Base-by-base conservation (phyloP, 164 flowering plant genomes). In the Berberis thunbergii region DNA sequence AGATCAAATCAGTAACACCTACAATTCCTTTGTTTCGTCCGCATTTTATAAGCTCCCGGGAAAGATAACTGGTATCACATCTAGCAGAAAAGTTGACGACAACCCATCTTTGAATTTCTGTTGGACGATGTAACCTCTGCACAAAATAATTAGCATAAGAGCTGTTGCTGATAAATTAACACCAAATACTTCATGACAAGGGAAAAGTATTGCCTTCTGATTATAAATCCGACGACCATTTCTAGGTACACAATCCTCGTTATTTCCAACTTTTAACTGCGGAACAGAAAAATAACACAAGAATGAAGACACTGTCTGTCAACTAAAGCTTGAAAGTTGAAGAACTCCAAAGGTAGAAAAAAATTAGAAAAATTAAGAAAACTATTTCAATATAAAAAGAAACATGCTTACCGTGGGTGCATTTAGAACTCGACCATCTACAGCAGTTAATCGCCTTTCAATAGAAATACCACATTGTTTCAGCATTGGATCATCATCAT, bases 161-260 rank as follows among this genome's bases (percentile, higher is more conserved):
- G 59, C 43, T 48, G 49, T 3, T 45, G 13, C n/a, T 13, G n/a
- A 1, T 62, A 46, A 8, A 26, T 26, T 4, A 56, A 49, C 54
- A 59, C n/a, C 42, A 12, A 48, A 59, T 10, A 41, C 43, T 41
- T 39, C 39, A 60, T 53, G 53, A 52, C n/a, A 66, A 54, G 6
- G 41, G 3, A 39, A 60, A 43, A 9, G 41, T 3, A 42, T 42
- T 66, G 81, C 94, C 91, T 86, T 84, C 67, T 83, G 84, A 41
- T 84, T 87, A 62, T 80, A 86, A 70, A 81, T 86, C 97, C 94
- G 87, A 40, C 94, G 66, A 9, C 97, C 97, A 75, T 82, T 80
- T 7, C 69, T 74, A 43, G 97, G 92, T 41, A 77, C 26, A 69
- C 79, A 86, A 54, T 82, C 87, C 68, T 78, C 83, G 63, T 55